Conservation (phyloP, 164 flowering plant species). For the Liquidambar formosana region DNA sequence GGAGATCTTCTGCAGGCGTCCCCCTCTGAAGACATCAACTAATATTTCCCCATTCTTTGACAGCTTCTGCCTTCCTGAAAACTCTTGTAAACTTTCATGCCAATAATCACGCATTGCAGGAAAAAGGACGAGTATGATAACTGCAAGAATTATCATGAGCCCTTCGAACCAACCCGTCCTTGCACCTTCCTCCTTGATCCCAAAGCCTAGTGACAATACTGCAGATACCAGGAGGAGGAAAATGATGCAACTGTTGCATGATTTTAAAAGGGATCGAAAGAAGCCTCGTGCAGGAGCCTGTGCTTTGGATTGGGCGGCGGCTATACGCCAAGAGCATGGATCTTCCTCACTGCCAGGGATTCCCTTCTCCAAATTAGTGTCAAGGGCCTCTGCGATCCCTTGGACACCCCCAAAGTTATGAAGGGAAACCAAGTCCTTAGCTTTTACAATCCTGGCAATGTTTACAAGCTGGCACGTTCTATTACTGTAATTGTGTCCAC, state of each 20-base stretch:
- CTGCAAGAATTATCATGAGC: not conserved
- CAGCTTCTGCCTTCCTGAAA: not conserved
- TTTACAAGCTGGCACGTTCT: not conserved
- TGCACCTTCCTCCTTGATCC: slow-evolving; percentile 16
- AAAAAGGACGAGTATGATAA: slow-evolving; percentile 6
- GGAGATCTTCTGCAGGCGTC: not conserved
- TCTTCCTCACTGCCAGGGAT: not conserved
- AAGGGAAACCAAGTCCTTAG: not conserved
- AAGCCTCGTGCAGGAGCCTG: not conserved
- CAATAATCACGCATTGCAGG: not conserved
- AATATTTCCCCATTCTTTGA: not conserved
- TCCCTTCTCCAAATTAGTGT: slow-evolving; percentile 13
- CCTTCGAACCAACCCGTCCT: slow-evolving; percentile 16
- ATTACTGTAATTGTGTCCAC: not conserved
- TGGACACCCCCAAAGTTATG: slow-evolving; percentile 7
- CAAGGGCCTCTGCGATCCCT: slow-evolving; percentile 16
- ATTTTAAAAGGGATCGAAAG: not conserved
- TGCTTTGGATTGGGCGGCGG: not conserved
- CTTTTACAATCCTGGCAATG: slow-evolving; percentile 9
- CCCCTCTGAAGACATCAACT: slow-evolving; percentile 15
- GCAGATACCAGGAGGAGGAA: slow-evolving; percentile 14
- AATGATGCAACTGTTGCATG: slow-evolving; percentile 8
- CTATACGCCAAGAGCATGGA: not conserved
- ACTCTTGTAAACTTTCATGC: not conserved
- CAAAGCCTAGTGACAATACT: slow-evolving; percentile 10